phyloP scores from a whole-genome alignment of 2,329 filamentous ascomycete species.

The Apiospora rasikravindrae region DNA sequence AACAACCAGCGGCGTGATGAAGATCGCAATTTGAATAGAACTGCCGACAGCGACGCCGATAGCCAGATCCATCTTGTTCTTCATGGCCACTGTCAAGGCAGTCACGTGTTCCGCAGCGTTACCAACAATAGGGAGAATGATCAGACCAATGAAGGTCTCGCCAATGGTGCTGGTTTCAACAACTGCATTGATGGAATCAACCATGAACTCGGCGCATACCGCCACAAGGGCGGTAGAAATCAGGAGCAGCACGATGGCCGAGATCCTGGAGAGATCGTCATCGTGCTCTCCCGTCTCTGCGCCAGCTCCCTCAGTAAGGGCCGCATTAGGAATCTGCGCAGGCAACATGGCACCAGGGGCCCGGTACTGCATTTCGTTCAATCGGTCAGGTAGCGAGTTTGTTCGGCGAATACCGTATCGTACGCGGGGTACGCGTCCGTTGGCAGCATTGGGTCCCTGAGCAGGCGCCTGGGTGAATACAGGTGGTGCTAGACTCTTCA shows the following conservation, averaged over 20 bases:
- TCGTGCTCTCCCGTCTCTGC: constrained; percentile 43
- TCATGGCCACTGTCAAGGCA: constrained; percentile 71
- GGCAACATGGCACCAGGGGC: constrained; percentile 57
- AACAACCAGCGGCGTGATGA: constrained; percentile 73
- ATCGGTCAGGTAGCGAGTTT: constrained; percentile 74
- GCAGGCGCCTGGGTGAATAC: constrained; percentile 64
- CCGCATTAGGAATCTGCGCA: constrained; percentile 48
- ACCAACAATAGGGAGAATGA: constrained; percentile 74
- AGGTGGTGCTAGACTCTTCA: constrained; percentile 71
- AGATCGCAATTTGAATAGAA: constrained; percentile 74
- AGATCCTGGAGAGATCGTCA: constrained; percentile 57
- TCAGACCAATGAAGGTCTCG: constrained; percentile 73
- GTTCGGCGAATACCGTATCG: constrained; percentile 73
- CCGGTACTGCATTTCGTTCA: constrained; percentile 54
- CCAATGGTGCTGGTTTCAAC: constrained; percentile 60
- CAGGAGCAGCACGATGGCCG: constrained; percentile 66
- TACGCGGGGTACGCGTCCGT: constrained; percentile 60
- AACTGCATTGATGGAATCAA: constrained; percentile 69
- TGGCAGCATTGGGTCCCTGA: constrained; percentile 35
- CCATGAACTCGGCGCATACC: constrained; percentile 72
- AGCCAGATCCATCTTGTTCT: constrained; percentile 78
- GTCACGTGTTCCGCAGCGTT: constrained; percentile 78
- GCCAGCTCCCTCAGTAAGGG: constrained; percentile 37
- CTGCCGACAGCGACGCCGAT: constrained; percentile 75
- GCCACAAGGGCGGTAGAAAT: constrained; percentile 70